Evolutionary conservation across 2,329 filamentous ascomycete species (phyloP), one percentile per base, ranked within the genome.

Genomic region (Pyricularia grisea): DNA sequence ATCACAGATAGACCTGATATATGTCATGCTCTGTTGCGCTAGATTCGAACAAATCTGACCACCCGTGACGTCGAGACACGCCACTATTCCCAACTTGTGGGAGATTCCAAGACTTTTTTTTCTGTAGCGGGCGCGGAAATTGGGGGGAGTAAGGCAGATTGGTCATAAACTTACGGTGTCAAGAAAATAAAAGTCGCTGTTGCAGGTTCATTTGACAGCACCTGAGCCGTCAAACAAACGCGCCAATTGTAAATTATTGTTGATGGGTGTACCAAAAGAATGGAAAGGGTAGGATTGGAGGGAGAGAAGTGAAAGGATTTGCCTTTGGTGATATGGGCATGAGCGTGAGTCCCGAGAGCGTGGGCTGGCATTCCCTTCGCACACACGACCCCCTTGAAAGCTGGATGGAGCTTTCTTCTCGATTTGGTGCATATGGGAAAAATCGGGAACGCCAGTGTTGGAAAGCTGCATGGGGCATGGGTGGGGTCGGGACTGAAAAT

Each of bases 161-260:
- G 60, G 31, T 11, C 30, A 17, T 28, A 68, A 17, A 81, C 87
- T 82, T 86, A 92, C 90, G 83, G 84, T 84, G 80, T 85, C 60
- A 84, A 83, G 83, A 86, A 81, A 83, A 81, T 79, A 82, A 78
- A 79, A 84, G 82, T 78, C 81, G 82, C 82, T 81, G 83, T 84
- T 94, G 93, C 94, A 97, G 93, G 93, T 95, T 97, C 94, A 97
- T 97, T 93, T 94, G 92, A 96, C 93, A 94, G 92, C 90, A 79
- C 73, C 74, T 71, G 78, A 82, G 90, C 89, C 92, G 92, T 85
- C 93, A 95, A 96, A 90, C 85, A 93, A 97, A 90, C 92, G 92
- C 93, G 93, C 92, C 80, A 80, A 76, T 74, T 66, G 58, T 66
- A 60, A 31, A 64, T 23, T 60, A 61, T 69, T 66, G 25, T 2